Percentiles rank a stretch among this genome's conserved stretches.
These are phyloP conservation scores for Nakazawaea peltata DNA, from an alignment of 805 yeast genomes.

Conservation along the genomic window DNA sequence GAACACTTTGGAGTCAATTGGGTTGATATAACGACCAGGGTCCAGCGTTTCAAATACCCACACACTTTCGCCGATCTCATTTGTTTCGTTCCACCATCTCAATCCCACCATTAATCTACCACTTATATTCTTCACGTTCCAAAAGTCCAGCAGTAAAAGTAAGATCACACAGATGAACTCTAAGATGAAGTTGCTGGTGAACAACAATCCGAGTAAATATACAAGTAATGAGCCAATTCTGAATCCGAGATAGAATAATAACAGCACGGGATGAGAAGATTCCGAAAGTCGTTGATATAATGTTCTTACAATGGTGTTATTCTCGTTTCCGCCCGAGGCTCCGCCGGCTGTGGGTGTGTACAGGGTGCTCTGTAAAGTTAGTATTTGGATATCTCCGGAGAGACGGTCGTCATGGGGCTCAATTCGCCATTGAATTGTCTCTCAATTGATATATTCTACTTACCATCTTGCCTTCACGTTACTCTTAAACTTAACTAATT, in stretches of 20 bases:
- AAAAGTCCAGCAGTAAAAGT: constrained; percentile 80
- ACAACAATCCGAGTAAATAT: constrained; percentile 63
- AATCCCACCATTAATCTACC: constrained; percentile 88
- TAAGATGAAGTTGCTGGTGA: constrained; percentile 60
- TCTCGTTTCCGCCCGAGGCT: constrained; percentile 2
- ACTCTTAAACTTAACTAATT: too few species aligned
- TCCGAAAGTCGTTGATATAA: constrained; percentile 43
- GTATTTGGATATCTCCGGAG: too few species aligned
- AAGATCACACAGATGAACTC: constrained; percentile 75
- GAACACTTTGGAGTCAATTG: constrained; percentile 83
- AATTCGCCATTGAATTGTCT: too few species aligned
- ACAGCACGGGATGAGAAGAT: constrained; percentile 80
- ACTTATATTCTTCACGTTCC: constrained; percentile 87
- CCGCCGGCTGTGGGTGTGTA: constrained; percentile 4
- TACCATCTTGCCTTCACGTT: too few species aligned
- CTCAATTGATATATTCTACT: too few species aligned
- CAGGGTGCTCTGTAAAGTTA: too few species aligned
- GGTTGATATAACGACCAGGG: constrained; percentile 65
- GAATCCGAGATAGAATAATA: constrained; percentile 53
- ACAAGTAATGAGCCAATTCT: constrained; percentile 55
- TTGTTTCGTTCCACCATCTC: constrained; percentile 95
- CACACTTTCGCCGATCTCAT: constrained; percentile 52
- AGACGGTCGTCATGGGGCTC: too few species aligned
- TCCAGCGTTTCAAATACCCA: constrained; percentile 91
- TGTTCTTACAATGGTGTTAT: constrained; percentile 18